Percentiles rank a stretch among this genome's conserved stretches.
Evolutionary conservation across 148 eudicot species (phyloP).

Genomic region (Spergularia bocconei): DNA sequence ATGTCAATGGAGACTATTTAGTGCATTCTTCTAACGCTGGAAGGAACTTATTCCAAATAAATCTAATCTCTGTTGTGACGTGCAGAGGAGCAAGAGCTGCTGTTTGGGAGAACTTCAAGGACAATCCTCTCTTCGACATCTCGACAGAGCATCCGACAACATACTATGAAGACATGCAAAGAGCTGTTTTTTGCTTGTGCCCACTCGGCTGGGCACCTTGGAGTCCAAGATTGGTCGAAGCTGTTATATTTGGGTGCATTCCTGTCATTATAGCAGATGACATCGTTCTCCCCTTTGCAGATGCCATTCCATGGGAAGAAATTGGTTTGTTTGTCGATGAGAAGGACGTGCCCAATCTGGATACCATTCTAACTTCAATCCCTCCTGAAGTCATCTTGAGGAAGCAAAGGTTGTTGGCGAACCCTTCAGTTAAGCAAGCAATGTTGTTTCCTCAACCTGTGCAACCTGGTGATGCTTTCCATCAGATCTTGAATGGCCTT

Average conservation of each 20-base stretch:
- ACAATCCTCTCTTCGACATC: constrained; percentile 96
- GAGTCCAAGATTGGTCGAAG: constrained; percentile 98
- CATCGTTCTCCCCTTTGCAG: constrained; percentile 94
- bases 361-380: constrained; percentile 78
- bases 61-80: background rate
- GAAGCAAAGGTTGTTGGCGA: constrained; percentile 91
- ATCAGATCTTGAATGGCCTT: constrained; percentile 93
- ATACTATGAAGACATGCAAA: constrained; percentile 97
- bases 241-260: constrained; percentile 94
- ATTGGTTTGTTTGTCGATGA: constrained; percentile 87
- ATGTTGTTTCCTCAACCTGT: constrained; percentile 97
- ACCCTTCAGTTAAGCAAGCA: constrained; percentile 97
- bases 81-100: constrained; percentile 94
- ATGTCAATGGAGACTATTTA: background rate
- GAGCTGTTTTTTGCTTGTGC: constrained; percentile 89
- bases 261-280: constrained; percentile 97
- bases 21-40: background rate
- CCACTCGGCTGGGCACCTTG: constrained; percentile 99
- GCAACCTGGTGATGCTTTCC: constrained; percentile 93
- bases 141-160: constrained; percentile 99
- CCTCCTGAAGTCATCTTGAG: constrained; percentile 81
- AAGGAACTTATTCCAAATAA: background rate
- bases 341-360: constrained; percentile 86
- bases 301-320: constrained; percentile 99
- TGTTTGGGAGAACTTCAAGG: constrained; percentile 97